Base-by-base conservation (phyloP, 768 basidiomycete species). In the Kwoniella shandongensis region DNA sequence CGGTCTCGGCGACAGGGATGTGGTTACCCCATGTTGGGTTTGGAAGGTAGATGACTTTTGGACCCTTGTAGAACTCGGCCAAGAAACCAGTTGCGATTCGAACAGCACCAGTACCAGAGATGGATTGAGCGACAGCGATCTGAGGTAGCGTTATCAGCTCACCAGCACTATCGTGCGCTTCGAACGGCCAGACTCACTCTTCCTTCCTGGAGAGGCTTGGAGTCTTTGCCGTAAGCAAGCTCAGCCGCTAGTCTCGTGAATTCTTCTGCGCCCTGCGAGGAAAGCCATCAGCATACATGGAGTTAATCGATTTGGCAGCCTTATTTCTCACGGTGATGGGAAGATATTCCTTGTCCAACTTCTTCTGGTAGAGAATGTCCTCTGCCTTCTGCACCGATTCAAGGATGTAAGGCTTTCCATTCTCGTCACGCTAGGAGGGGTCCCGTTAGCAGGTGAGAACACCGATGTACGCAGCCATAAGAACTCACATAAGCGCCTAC, bases 1-100 rank as follows among this genome's bases (percentile, higher is more conserved):
- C 88, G 66, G 91, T 90, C 71, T 83, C 86, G 79, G 93, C 87
- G 68, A 98, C 87, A 18, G 90, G 86, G 61, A 86, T 82, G 77
- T 99, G 96, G 85, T 78, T 78, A 86, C 92, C 86, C 94, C 94
- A 99, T 5, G 94, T 94, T 20, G 94, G 94, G 69, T 91, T 84
- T 70, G 92, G 92, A 66, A 99, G 72, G 76, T 86, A 91, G 54
- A 96, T 77, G 62, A 81, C 83, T 67, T 87, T 86, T 38, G 82
- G 76, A 48, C 85, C 84, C 3, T 80, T 77, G 78, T 96, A 96
- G 79, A 89, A 89, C 27, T 87, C 85, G 18, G 86, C 86, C 36
- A 98, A 78, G 82, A 99, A 98, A 20, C 87, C 86, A 61, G 87
- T 91, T 48, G 92, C 96, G 76, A 98, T 89, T 67, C 96, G 85